These are phyloP conservation scores for Capsicum baccatum DNA, from an alignment of 257 asterid species.

Conservation along the genomic window DNA sequence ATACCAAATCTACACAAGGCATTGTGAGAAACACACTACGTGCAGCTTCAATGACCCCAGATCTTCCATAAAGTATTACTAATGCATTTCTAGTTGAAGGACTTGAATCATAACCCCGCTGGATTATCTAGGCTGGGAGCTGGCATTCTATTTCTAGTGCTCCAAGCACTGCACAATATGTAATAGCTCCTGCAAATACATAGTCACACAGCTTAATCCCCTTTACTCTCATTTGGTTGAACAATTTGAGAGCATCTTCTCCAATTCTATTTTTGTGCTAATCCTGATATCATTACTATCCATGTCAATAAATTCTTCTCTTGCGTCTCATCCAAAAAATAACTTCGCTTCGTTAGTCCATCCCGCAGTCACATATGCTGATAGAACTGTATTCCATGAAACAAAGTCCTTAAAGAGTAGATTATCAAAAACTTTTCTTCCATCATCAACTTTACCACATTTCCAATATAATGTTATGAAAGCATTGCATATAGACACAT, in stretches of 20 bases:
- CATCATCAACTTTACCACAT: constrained; percentile 58
- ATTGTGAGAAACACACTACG: constrained; percentile 48
- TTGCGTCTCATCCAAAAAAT: constrained; percentile 54
- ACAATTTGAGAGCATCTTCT: constrained; percentile 67
- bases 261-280: constrained; percentile 65
- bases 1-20: constrained; percentile 66
- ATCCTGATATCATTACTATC: constrained; percentile 71
- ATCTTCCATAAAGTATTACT: constrained; percentile 67
- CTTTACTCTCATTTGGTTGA: constrained; percentile 59
- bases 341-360: constrained; percentile 53
- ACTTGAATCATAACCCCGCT: constrained; percentile 67
- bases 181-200: constrained; percentile 73
- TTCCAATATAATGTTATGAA: constrained; percentile 69
- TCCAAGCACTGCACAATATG: constrained; percentile 71
- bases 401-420: constrained; percentile 57
- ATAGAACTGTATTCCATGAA: constrained; percentile 69
- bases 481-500: constrained; percentile 63
- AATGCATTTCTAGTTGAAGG: constrained; percentile 76
- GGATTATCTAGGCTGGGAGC: constrained; percentile 65
- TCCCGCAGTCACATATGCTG: constrained; percentile 60
- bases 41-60: constrained; percentile 69
- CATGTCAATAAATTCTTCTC: constrained; percentile 54
- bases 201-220: constrained; percentile 68
- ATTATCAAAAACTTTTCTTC: constrained; percentile 52
- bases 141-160: constrained; percentile 73